Evolutionary conservation across 441 rosid genomes (phyloP).

Genomic region (Eutrema salsugineum): DNA sequence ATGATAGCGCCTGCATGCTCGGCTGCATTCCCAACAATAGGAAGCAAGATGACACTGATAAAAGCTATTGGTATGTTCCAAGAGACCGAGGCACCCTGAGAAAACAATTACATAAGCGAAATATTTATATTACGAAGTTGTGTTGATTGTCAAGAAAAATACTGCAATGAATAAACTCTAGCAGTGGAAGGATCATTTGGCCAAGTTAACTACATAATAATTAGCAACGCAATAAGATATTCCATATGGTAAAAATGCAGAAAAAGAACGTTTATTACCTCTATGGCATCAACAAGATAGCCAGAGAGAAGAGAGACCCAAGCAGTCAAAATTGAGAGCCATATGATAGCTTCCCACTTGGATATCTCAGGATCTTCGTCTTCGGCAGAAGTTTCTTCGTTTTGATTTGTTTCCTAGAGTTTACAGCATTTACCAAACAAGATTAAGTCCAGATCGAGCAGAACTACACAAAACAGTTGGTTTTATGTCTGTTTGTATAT

Average conservation of each 20-base stretch:
- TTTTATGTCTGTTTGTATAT: constrained; percentile 1
- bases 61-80: constrained; percentile 78
- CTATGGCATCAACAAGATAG: constrained; percentile 80
- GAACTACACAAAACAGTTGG: not conserved
- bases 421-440: constrained; percentile 11
- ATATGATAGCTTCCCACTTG: constrained; percentile 76
- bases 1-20: constrained; percentile 93
- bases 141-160: not conserved
- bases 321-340: constrained; percentile 74
- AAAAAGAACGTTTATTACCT: constrained; percentile 38
- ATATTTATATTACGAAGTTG: not conserved
- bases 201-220: not conserved
- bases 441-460: constrained; percentile 11
- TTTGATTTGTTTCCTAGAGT: constrained; percentile 55
- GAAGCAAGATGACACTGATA: constrained; percentile 82
- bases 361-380: constrained; percentile 81
- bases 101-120: not conserved
- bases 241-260: not conserved
- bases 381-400: constrained; percentile 39
- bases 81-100: constrained; percentile 73
- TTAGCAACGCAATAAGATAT: not conserved
- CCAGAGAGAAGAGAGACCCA: constrained; percentile 89
- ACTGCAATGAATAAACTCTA: not conserved
- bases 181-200: not conserved
- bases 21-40: constrained; percentile 94